Evolutionary conservation across 179 eudicot species (phyloP), one percentile per base, ranked within the genome.

Genomic region (Actinidia arguta): DNA sequence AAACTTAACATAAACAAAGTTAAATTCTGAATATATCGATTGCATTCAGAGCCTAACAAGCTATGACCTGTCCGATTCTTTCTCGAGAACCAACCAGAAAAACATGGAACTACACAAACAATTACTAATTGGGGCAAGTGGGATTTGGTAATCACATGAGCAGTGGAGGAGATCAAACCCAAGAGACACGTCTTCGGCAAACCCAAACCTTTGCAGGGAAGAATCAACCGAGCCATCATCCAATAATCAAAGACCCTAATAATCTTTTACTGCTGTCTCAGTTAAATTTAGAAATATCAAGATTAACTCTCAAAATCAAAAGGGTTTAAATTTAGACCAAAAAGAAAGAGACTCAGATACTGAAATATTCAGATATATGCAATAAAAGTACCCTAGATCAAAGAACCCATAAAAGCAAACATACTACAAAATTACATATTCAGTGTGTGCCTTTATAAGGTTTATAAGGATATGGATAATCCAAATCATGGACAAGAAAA

Each of bases 161-260:
- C 79, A 73, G 90, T n/a, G n/a, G n/a, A 90, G 79, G 98, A 93
- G 91, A 95, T 88, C 87, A 96, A 92, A 87, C 95, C 95, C 90
- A 93, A 84, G 78, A 96, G 85, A 82, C 87, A 90, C 20, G 91
- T 85, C 96, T 87, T 96, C 77, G 91, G 88, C 36, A 93, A 86
- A 80, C 84, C 85, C 31, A 87, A 87, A 85, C 89, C 88, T 86
- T 89, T 95, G 91, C 91, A 91, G 5, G 97, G 96, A 69, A 95
- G 84, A 76, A 96, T 91, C 93, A 96, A 90, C 79, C 98, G 90
- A 89, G 96, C 97, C 98, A 96, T 95, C 86, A 70, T 63, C 83
- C 73, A 86, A 78, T 18, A 18, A 36, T 27, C 56, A 70, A 27
- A 85, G 83, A 78, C 72, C 82, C 88, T 64, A 82, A 73, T 56